Evolutionary conservation across 73 alveolate species (phyloP), one percentile per base, ranked within the genome.

Genomic region (Paramecium tetraurelia): DNA sequence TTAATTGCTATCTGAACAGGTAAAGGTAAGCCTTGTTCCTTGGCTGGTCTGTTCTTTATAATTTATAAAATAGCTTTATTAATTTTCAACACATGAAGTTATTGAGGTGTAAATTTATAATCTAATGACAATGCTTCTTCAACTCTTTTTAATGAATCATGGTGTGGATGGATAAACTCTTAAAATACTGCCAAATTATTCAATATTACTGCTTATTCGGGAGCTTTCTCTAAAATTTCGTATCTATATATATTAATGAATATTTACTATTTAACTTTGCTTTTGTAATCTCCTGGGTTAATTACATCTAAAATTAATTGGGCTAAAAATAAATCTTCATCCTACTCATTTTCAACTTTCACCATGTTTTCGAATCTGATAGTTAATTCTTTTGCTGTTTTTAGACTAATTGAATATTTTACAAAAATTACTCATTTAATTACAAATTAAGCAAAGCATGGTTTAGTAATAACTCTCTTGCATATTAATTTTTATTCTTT

Each of bases 51-150:
- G 21, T 80, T 80, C 29, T 43, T 80, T 8, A 80, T 48, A 11
- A 80, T 80, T 22, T 80, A 48, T 31, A 89, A 44, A 89, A 89
- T 58, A 1, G 94, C 58, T 40, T 71, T 89, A 46, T 89, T 89
- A 1, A 89, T 7, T 83, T 71, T 89, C 18, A 89, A 24, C 16
- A 27, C 35, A 70, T 70, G 71, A 4, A 89, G 40, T 71, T 89
- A 89, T 89, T 89, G 70, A 44, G 86, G 88, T 24, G 94, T 89
- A 40, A 70, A 89, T 83, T 89, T 89, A 83, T 44, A 89, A 70
- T 89, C 58, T 58, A 57, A 59, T 16, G 57, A n/a, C 6, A 89
- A 58, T 18, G 94, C 94, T 71, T 89, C 89, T 70, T 89, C 94
- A 24, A 89, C 75, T 18, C 70, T 48, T 83, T 89, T 89, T 14